These are phyloP conservation scores for Fusarium secorum DNA, from an alignment of 2,329 filamentous ascomycete species.

Conservation along the genomic window DNA sequence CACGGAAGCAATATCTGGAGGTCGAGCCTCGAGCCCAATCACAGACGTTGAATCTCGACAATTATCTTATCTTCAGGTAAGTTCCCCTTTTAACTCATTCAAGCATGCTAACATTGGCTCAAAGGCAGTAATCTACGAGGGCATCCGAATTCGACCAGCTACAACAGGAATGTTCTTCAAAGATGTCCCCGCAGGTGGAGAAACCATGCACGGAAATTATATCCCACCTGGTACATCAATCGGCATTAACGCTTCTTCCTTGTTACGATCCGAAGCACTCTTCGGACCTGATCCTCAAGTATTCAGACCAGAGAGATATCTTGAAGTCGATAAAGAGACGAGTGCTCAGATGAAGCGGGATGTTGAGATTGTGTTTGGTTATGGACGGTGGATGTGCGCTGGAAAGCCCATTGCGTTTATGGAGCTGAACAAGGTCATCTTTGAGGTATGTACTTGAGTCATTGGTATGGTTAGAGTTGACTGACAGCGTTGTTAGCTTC, in stretches of 20 bases:
- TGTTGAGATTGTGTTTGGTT: neutral
- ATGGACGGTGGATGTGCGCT: neutral
- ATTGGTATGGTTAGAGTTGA: accelerated
- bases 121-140: neutral
- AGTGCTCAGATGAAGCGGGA: neutral
- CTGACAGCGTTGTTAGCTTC: neutral
- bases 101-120: neutral
- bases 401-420: neutral
- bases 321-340: neutral
- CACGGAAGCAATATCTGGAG: neutral
- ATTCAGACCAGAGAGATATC: neutral
- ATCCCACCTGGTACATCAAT: neutral
- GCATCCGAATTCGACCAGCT: neutral
- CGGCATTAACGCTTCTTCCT: neutral
- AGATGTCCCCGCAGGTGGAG: neutral
- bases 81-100: accelerated
- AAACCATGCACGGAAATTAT: neutral
- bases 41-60: neutral
- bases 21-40: neutral
- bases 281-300: neutral
- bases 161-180: neutral
- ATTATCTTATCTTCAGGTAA: neutral
- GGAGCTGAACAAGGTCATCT: neutral
- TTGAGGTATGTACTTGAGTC: neutral
- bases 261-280: neutral